phyloP scores from a whole-genome alignment of 2,329 filamentous ascomycete species.

The Cladosporium sp. region DNA sequence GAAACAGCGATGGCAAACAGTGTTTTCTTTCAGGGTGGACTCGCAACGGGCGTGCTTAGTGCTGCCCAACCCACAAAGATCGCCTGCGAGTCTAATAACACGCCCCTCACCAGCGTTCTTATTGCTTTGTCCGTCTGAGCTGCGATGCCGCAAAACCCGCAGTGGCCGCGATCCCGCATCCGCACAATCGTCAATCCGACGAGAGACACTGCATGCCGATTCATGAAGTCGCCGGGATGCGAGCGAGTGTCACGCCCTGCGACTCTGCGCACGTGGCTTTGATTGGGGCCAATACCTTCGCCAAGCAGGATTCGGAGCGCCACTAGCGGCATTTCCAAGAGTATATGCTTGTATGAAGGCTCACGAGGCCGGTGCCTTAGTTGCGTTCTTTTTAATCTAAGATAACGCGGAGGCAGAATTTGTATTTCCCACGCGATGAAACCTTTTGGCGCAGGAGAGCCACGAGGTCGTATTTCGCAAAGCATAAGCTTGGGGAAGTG shows the following conservation, averaged over 20 bases:
- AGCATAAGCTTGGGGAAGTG: not conserved
- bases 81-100: not conserved
- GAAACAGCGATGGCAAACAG: constrained; percentile 12
- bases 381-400: too few relatives aligned
- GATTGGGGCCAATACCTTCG: not conserved
- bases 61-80: constrained; percentile 1
- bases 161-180: not conserved
- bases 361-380: too few relatives aligned
- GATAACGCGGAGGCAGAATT: too few relatives aligned
- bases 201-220: constrained; percentile 1
- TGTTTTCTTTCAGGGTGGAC: constrained; percentile 1
- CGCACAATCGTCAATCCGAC: not conserved
- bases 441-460: constrained; percentile 2
- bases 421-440: not conserved
- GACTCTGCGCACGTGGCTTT: not conserved
- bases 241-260: too few relatives aligned
- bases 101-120: too few relatives aligned
- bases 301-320: not conserved
- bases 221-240: not conserved
- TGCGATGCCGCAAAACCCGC: not conserved
- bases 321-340: not conserved
- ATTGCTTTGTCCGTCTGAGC: not conserved
- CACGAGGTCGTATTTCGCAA: not conserved
- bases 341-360: not conserved
- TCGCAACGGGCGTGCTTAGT: not conserved